Evolutionary conservation across 306 rosid species (phyloP), one percentile per base, ranked within the genome.

Genomic region (Oemleria cerasiformis): DNA sequence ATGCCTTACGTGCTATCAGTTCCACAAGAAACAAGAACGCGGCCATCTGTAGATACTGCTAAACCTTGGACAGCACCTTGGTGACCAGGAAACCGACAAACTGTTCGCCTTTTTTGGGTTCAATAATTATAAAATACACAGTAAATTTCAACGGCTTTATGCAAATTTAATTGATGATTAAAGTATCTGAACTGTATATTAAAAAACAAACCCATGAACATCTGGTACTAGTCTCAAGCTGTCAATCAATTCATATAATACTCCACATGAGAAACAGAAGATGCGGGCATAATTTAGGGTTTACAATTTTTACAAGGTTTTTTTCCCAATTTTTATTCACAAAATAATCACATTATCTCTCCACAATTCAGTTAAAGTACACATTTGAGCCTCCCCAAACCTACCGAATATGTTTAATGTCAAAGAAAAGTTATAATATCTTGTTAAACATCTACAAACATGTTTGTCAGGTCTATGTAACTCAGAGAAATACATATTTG

Each of bases 61-160:
- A 91, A 65, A 75, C 99, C 99, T 77, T 83, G 86, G 20, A 91
- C 97, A 30, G 97, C 91, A 79, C 97, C 95, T 85, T 65, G 91
- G 78, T 94, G 99, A 50, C 99, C 99, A 79, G 91, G 92, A 88
- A 94, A 94, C 73, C 76, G 89, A 71, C 83, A 76, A 75, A 91
- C 79, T 3, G 96, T 91, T 8, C 75, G 88, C 76, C 97, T 91
- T 47, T 85, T 64, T 38, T 66, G 7, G 43, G 39, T 60, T 19
- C 43, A 45, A 42, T 36, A n/a, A 40, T 15, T 13, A 20, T 48
- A 16, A 11, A 7, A 61, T 16, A 61, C 9, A 8, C 5, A 38
- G 5, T 10, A 72, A 16, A 51, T 34, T 56, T 30, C 40, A 57
- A 25, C 6, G 30, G 0, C 50, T 23, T 57, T 25, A 57, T 6